phyloP scores from a whole-genome alignment of 2,329 filamentous ascomycete genomes.

The Colletotrichum sp. region DNA sequence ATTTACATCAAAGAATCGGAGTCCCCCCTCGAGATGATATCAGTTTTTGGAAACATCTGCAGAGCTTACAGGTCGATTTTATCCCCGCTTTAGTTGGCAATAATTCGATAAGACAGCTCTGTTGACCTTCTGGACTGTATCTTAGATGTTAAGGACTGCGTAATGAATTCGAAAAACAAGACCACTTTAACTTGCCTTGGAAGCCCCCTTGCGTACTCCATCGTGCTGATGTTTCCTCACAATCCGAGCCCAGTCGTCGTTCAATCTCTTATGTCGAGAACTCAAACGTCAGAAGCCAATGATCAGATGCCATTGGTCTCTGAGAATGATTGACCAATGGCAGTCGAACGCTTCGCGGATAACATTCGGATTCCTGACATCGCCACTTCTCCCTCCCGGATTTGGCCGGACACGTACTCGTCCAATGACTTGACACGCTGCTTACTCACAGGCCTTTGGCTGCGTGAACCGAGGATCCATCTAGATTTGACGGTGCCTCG shows the following conservation, averaged over 20 bases:
- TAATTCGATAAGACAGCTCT: too few relatives aligned
- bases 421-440: not conserved
- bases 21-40: not conserved
- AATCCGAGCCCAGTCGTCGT: not conserved
- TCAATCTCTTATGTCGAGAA: not conserved
- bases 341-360: not conserved
- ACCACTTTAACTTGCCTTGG: not conserved
- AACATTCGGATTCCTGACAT: not conserved
- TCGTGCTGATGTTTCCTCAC: accelerated
- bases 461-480: not conserved
- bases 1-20: not conserved
- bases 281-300: not conserved
- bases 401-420: not conserved
- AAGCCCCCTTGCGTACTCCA: not conserved
- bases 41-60: not conserved
- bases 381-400: not conserved
- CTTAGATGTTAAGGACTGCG: not conserved
- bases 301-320: not conserved
- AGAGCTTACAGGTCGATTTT: not conserved
- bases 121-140: not conserved
- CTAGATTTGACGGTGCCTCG: not conserved
- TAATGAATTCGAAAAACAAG: not conserved
- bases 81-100: accelerated
- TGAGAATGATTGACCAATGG: not conserved
- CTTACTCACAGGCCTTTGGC: not conserved